These are phyloP conservation scores for Phytophthora syringae DNA, from an alignment of 352 stramenopile species.

Conservation along the genomic window DNA sequence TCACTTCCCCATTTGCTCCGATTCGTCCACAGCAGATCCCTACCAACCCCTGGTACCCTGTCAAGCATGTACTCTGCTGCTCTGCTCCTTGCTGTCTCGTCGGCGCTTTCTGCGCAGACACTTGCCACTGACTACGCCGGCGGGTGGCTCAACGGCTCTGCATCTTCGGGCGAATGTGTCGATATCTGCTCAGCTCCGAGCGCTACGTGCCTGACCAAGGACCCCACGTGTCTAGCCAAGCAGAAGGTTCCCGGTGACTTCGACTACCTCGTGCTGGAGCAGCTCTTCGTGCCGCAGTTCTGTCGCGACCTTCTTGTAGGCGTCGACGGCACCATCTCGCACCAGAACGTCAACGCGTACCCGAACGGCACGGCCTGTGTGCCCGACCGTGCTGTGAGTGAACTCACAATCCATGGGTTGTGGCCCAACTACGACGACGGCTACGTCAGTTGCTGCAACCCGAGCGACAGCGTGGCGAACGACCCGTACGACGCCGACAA, in stretches of 20 bases:
- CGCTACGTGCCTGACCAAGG: constrained; percentile 60
- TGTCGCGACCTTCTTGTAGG: constrained; percentile 77
- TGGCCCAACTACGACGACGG: constrained; percentile 84
- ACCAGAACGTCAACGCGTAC: constrained; percentile 78
- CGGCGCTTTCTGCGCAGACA: constrained; percentile 14
- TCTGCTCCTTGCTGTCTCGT: constrained; percentile 23
- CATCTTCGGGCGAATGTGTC: constrained; percentile 59
- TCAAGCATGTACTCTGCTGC: constrained; percentile 32
- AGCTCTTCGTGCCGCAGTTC: constrained; percentile 84
- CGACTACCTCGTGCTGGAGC: constrained; percentile 80
- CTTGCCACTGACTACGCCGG: constrained; percentile 63
- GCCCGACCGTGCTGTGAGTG: constrained; percentile 45
- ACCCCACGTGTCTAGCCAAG: constrained; percentile 62
- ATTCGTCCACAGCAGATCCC: constrained; percentile 24
- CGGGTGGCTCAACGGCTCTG: constrained; percentile 52
- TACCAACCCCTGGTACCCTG: constrained; percentile 5
- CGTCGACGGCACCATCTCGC: constrained; percentile 75
- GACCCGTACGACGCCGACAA: constrained; percentile 56
- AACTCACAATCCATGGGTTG: constrained; percentile 77
- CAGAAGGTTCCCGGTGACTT: constrained; percentile 65
- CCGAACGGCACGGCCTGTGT: constrained; percentile 62
- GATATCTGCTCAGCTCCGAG: constrained; percentile 75
- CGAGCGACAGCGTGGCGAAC: constrained; percentile 61
- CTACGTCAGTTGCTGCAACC: constrained; percentile 80
- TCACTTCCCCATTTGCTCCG: constrained; percentile 31